These are phyloP conservation scores for Penstemon davidsonii DNA, from an alignment of 257 asterid species.

Conservation along the genomic window DNA sequence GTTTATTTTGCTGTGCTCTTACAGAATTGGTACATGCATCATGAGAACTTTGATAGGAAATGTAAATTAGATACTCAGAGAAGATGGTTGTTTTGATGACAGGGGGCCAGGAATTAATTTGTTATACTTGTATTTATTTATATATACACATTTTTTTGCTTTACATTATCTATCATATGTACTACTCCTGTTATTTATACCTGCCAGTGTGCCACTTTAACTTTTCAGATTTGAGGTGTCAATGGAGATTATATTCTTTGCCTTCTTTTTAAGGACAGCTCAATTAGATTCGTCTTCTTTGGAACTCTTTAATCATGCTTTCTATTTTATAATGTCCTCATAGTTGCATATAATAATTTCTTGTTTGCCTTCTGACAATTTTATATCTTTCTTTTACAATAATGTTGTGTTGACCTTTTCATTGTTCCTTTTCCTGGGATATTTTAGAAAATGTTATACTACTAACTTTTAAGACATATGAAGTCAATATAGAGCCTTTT, in stretches of 20 bases:
- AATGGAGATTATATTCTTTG: neutral
- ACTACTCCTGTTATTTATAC: neutral
- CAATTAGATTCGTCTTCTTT: neutral
- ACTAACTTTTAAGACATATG: too few relatives aligned
- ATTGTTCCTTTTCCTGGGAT: neutral
- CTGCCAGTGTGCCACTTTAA: too few relatives aligned
- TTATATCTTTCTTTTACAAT: too few relatives aligned
- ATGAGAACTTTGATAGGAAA: constrained; percentile 27
- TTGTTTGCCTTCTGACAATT: too few relatives aligned
- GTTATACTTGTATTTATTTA: constrained; percentile 36
- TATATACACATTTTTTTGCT: constrained; percentile 17
- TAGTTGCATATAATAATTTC: too few relatives aligned
- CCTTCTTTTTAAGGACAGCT: neutral
- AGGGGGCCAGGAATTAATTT: constrained; percentile 10
- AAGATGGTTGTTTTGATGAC: constrained; percentile 31
- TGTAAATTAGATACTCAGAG: constrained; percentile 51
- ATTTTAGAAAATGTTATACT: too few relatives aligned
- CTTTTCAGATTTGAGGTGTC: neutral
- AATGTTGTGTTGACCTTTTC: neutral
- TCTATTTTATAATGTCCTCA: neutral
- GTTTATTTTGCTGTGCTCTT: constrained; percentile 23
- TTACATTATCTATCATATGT: neutral
- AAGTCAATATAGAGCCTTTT: too few relatives aligned
- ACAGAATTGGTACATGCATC: constrained; percentile 32
- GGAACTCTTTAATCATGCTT: neutral